Base-by-base conservation (phyloP, 371 early-diverging fungal species). In the Cokeromyces recurvatus region DNA sequence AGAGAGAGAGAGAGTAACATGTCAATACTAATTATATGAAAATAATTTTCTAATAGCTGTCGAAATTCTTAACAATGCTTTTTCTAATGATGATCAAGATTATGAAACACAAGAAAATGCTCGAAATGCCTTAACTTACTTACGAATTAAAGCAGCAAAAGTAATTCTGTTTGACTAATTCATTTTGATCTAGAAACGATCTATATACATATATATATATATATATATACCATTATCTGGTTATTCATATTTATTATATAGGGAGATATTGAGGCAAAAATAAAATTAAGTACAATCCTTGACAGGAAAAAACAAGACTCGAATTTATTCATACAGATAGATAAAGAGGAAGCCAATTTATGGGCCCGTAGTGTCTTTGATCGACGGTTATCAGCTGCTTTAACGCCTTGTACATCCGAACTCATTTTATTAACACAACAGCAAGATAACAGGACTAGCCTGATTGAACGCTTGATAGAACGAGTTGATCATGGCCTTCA, bases 321-420 rank as follows among this genome's bases (percentile, higher is more conserved):
- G 5, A 27, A 27, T n/a, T 29, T 8, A 0, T n/a, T 35, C 0
- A 25, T 49, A 21, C 24, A 50, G 27, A 17, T 20, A 8, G 60
- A 64, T 25, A 48, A 55, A 2, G 35, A 64, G 15, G 73, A 72
- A 43, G 68, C 73, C 2, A 59, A 49, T n/a, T 43, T 72, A 21
- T 72, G 73, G 73, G 66, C 68, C 16, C 51, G 66, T 29, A 68
- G 68, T 45, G 53, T 72, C 2, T 72, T 68, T 59, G 73, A 72
- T 55, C 59, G 68, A 32, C 57, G 64, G n/a, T 24, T 72, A 32
- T 59, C 68, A 24, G 38, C 46, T n/a, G 66, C 68, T 16, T 38
- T 71, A 15, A 48, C 57, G 1, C 48, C 59, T 17, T 66, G 65
- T 24, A 51, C 57, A 9, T 39, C 53, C 4, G 61, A 59, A 15